Base-by-base conservation (phyloP, 257 asterid species). In the Solanum rostratum region DNA sequence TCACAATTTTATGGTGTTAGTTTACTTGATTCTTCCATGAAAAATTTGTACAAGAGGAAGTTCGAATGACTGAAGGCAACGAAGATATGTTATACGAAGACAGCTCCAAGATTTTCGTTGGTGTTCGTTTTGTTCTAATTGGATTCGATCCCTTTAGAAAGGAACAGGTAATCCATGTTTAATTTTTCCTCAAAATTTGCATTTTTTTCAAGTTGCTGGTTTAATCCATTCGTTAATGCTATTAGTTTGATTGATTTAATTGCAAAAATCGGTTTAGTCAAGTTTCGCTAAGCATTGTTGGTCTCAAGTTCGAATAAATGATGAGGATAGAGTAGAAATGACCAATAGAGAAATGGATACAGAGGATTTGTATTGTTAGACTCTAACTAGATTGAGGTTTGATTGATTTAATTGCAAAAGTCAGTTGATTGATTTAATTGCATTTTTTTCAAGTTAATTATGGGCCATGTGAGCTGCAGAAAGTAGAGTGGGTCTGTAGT, bases 121-220 rank as follows among this genome's bases (percentile, higher is more conserved):
- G 94, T 59, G 92, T 93, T 84, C 90, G 91, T 4, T 97, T 94
- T 83, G 80, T 92, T 79, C 96, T 97, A 7, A 30, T 68, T 45
- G 98, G 98, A 43, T 94, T 93, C 85, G 94, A 92, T 69, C 59
- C 92, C 81, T 63, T 54, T 76, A 74, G 85, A 24, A 89, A 88
- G 60, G 91, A 87, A 3, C 55, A 91, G 96, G 99, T 94, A 78
- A 3, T 1, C 16, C 57, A 24, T 74, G 24, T 46, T 74, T 74
- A 7, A 8, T 46, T 46, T 63, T 73, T 66, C 52, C 50, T 27
- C 41, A 50, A 74, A 45, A 29, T 16, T 50, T 50, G 82, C 1
- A 29, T 29, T 65, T 22, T 63, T 73, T 74, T 74, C 59, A 74
- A 46, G 59, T 46, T 22, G 22, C 11, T n/a, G 1, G n/a, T 43